Base-by-base conservation (phyloP, 108 stramenopile species). In the Cyclotella atomus region DNA sequence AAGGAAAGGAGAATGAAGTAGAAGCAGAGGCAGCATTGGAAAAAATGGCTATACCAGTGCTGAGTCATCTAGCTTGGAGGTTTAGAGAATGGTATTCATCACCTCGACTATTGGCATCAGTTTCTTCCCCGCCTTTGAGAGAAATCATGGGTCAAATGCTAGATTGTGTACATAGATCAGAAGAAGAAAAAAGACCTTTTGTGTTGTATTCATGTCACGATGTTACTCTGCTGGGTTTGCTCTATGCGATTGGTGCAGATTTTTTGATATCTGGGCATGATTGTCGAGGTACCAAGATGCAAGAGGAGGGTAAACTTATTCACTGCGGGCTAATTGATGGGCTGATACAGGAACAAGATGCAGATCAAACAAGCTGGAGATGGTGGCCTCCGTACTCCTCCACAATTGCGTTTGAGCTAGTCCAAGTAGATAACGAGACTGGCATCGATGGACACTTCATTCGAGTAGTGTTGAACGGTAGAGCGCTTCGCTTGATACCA, bases 31-130 rank as follows among this genome's bases (percentile, higher is more conserved):
- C 44, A 21, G 70, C 54, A 1, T 61, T 91, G 27, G 63, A 46
- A 17, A 65, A 85, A 15, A 65, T 89, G 77, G 74, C 80, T 10
- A 63, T 62, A 30, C 84, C 88, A 19, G 87, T 88, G 17, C 50
- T 71, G 55, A 69, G 83, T 2, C 92, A 93, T 72, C 71, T 90
- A 44, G 70, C 82, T 6, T 89, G 87, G 85, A 84, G 92, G 38
- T 93, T 93, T 83, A 83, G 88, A 54, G 79, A 86, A 35, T 93
- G 89, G 89, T 93, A 93, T 65, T 46, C 77, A 20, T 80, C 79
- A 65, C 83, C 88, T 2, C 59, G 29, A 44, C 66, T 92, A 9
- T 53, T 93, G 44, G 85, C 87, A 2, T 83, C 77, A 10, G 79
- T 93, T 32, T 87, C 88, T 3, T 76, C 74, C 25, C 89, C 92